phyloP scores from a whole-genome alignment of 2,329 filamentous ascomycete genomes.

The Aspergillus neotritici region DNA sequence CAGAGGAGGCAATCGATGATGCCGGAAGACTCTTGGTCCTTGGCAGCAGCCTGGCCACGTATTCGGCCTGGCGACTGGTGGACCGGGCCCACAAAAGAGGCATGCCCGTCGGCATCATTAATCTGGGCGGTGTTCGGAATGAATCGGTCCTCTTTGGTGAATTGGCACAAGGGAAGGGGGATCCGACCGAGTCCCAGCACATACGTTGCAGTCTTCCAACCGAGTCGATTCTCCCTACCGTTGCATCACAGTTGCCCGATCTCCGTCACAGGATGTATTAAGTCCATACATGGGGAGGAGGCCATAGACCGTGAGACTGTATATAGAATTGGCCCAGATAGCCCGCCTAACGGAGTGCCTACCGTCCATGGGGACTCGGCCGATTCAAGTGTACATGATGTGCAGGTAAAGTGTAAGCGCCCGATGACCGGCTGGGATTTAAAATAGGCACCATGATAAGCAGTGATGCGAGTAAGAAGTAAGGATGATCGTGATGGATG shows the following conservation, averaged over 20 bases:
- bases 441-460: too few species aligned
- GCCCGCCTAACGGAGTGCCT: too few species aligned
- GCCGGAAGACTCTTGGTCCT: slow-evolving; percentile 71
- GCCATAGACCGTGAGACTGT: neutral
- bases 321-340: neutral
- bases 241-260: slow-evolving; percentile 28
- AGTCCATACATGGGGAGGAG: neutral
- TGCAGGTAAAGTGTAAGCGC: too few species aligned
- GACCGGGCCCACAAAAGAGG: slow-evolving; percentile 74
- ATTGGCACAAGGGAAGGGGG: slow-evolving; percentile 16
- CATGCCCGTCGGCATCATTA: slow-evolving; percentile 82
- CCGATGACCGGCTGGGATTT: too few species aligned
- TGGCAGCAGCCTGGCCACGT: slow-evolving; percentile 88
- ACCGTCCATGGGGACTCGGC: too few species aligned
- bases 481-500: too few species aligned
- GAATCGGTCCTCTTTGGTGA: slow-evolving; percentile 39
- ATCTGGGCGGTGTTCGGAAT: slow-evolving; percentile 55
- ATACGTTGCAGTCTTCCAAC: slow-evolving; percentile 41
- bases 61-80: slow-evolving; percentile 86
- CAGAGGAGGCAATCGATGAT: slow-evolving; percentile 72
- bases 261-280: slow-evolving; percentile 4
- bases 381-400: too few species aligned
- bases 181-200: slow-evolving; percentile 17
- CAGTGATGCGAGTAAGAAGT: too few species aligned
- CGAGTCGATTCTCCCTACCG: slow-evolving; percentile 38